Evolutionary conservation across 2,329 filamentous ascomycete species (phyloP).

Genomic region (Phialophora chinensis): DNA sequence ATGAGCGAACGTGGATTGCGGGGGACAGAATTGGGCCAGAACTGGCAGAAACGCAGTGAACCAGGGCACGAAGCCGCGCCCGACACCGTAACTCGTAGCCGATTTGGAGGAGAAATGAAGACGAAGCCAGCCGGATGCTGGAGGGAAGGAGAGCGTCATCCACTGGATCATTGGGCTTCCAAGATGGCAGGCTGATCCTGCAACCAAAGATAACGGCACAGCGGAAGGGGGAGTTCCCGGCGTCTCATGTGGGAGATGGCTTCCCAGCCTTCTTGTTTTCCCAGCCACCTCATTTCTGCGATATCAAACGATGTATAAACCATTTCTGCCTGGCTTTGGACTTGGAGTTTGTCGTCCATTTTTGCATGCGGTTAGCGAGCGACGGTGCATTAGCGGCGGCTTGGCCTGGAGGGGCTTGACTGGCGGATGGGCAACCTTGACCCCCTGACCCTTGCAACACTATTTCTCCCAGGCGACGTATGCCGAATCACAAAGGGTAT

Average conservation of each 20-base stretch:
- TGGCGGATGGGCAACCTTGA: background rate
- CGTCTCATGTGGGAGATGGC: background rate
- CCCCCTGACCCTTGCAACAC: background rate
- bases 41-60: background rate
- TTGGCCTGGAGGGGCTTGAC: background rate
- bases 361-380: constrained; percentile 14
- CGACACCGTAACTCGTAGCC: background rate
- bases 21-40: constrained; percentile 2
- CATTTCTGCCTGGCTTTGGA: constrained; percentile 20
- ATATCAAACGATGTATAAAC: constrained; percentile 28
- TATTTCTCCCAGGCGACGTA: background rate
- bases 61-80: background rate
- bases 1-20: background rate
- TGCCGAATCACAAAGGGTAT: background rate
- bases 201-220: background rate
- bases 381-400: constrained; percentile 2
- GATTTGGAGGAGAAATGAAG: background rate
- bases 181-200: background rate
- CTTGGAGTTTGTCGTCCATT: constrained; percentile 32
- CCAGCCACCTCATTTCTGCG: background rate
- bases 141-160: background rate
- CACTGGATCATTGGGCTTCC: background rate
- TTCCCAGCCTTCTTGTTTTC: constrained; percentile 30
- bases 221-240: constrained; percentile 2
- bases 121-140: background rate